Conservation (phyloP, 257 asterid genomes). For the Henckelia pumila region DNA sequence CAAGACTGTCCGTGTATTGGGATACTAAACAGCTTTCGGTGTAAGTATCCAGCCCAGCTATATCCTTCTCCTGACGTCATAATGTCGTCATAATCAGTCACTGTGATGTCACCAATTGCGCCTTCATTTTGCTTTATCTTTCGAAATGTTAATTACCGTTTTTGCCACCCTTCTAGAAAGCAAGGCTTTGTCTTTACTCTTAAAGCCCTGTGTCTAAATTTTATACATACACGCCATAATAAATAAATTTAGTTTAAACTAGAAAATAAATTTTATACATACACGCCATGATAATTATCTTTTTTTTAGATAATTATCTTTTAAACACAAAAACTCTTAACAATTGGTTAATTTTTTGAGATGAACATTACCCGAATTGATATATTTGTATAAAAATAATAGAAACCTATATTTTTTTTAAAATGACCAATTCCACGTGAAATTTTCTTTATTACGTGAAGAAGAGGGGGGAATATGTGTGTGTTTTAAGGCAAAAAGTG, state of each 20-base stretch:
- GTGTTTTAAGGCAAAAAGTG: background rate
- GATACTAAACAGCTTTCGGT: slow-evolving; percentile 35
- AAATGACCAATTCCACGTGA: background rate
- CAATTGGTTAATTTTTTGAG: too few relatives aligned
- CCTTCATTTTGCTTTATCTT: background rate
- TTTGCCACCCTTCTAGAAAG: slow-evolving; percentile 34
- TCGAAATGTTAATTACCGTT: background rate
- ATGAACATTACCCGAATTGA: too few relatives aligned
- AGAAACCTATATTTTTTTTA: too few relatives aligned
- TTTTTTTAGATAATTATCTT: too few relatives aligned
- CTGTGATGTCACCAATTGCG: background rate
- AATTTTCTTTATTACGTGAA: too few relatives aligned
- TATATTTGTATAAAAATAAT: too few relatives aligned
- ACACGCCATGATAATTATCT: too few relatives aligned
- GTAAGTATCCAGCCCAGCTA: slow-evolving; percentile 12
- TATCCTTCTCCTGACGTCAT: slow-evolving; percentile 24
- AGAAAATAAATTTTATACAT: too few relatives aligned
- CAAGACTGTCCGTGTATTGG: slow-evolving; percentile 49
- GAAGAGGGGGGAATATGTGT: background rate
- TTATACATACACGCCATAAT: too few relatives aligned
- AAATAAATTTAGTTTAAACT: too few relatives aligned
- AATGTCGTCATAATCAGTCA: background rate
- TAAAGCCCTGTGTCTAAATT: background rate
- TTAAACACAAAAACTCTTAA: too few relatives aligned
- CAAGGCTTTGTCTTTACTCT: slow-evolving; percentile 14